Base-by-base conservation (phyloP, 352 stramenopile species). In the Pilasporangium apinafurcum region DNA sequence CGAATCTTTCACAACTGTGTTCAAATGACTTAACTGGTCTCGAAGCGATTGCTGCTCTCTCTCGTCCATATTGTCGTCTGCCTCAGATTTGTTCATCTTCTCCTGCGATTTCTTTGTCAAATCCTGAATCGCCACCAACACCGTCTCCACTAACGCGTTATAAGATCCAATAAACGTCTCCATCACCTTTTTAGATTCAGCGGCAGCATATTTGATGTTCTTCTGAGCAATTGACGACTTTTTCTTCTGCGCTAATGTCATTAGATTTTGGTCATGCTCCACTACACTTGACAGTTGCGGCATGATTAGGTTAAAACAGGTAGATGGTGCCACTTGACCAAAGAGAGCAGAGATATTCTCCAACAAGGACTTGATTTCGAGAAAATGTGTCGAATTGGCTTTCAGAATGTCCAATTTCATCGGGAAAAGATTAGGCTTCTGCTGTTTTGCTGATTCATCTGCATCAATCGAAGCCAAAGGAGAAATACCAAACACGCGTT, bases 111-210 rank as follows among this genome's bases (percentile, higher is more conserved):
- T 39, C 38, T 84, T 90, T 0, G 79, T 90, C 47, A 89, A 37
- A 22, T 91, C 70, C 44, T 93, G 82, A 33, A 93, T 86, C 14
- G 78, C 77, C 26, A 91, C 72, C 13, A 93, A 49, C 32, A 93
- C 72, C 1, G 67, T 83, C 39, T 83, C 72, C 3, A 93, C 65
- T 12, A 93, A 48, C 37, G 71, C 76, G 49, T 93, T 79, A 45
- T 83, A 87, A 13, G 60, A 38, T 24, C 67, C 48, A 14, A 55
- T 65, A 44, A 92, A 90, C 26, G 38, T 25, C 21, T 56, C 30
- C 28, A 75, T 44, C 17, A 61, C 66, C 42, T 65, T 26, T 4
- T 37, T 17, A 26, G 55, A 70, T 20, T 65, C 54, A 1, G 37
- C 17, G 27, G 61, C 58, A 2, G 13, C 29, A 3, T 25, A 25